Conservation (phyloP, 306 rosid species). For the Trifolium subterraneum region DNA sequence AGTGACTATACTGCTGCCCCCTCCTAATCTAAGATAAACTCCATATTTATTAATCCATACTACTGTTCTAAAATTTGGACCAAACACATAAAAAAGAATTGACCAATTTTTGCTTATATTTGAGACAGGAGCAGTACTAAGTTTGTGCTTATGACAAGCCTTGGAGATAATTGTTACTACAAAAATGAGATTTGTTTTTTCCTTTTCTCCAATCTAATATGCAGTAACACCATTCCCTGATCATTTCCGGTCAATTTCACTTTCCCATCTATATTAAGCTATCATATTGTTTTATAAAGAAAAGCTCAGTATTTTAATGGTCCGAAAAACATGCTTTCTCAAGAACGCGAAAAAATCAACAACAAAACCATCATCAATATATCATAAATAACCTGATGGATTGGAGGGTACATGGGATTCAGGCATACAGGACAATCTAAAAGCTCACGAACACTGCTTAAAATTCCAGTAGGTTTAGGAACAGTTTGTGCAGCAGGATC, state of each 20-base stretch:
- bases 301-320: background rate
- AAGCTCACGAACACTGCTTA: slow-evolving; percentile 90
- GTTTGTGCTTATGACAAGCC: slow-evolving; percentile 1
- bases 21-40: too few relatives aligned
- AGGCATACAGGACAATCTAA: slow-evolving; percentile 95
- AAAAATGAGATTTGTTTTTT: background rate
- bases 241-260: background rate
- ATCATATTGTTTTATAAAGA: background rate
- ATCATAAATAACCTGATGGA: slow-evolving; percentile 73
- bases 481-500: slow-evolving; percentile 59
- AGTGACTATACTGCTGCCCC: too few relatives aligned
- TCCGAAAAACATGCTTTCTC: background rate
- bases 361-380: slow-evolving; percentile 16
- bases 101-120: too few relatives aligned
- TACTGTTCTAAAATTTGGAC: too few relatives aligned
- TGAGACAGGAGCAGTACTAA: background rate
- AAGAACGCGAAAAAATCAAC: slow-evolving; percentile 25
- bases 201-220: slow-evolving; percentile 4
- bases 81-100: too few relatives aligned
- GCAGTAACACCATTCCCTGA: slow-evolving; percentile 9
- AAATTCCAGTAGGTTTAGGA: slow-evolving; percentile 63
- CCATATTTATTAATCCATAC: too few relatives aligned
- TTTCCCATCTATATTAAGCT: background rate
- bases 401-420: slow-evolving; percentile 96
- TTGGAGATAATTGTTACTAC: background rate